A percentile compares a stretch with the other conserved stretches of the same genome.
phyloP scores from a whole-genome alignment of 306 rosid genomes.

The Morella rubra region DNA sequence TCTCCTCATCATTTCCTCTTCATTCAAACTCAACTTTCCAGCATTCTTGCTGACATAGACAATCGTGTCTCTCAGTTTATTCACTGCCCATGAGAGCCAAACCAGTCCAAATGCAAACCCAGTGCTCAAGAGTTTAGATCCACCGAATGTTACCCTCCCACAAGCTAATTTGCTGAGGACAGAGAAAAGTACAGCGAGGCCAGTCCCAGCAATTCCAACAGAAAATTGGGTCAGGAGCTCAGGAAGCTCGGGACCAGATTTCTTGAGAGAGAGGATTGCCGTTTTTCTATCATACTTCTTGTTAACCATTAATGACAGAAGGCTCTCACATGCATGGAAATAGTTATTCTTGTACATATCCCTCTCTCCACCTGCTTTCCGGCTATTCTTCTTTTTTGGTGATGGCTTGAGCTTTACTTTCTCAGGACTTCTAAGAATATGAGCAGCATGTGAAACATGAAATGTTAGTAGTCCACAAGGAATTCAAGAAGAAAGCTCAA shows the following conservation, averaged over 20 bases:
- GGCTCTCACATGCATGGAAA: slow-evolving; percentile 78
- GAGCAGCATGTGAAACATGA: slow-evolving; percentile 10
- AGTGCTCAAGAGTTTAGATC: slow-evolving; percentile 48
- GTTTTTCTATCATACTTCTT: slow-evolving; percentile 44
- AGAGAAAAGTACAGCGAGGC: slow-evolving; percentile 70
- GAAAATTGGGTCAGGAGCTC: slow-evolving; percentile 73
- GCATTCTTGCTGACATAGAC: slow-evolving; percentile 50
- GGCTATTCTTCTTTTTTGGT: slow-evolving; percentile 48
- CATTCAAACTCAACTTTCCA: slow-evolving; percentile 52
- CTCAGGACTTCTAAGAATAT: slow-evolving; percentile 59
- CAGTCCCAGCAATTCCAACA: slow-evolving; percentile 82
- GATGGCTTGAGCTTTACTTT: slow-evolving; percentile 58
- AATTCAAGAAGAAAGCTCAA: slow-evolving; percentile 8
- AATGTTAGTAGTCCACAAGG: slow-evolving; percentile 3
- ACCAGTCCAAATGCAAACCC: slow-evolving; percentile 76
- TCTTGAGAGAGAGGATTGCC: slow-evolving; percentile 56
- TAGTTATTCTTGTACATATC: slow-evolving; percentile 67
- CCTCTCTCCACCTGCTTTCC: slow-evolving; percentile 56
- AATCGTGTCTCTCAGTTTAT: slow-evolving; percentile 57
- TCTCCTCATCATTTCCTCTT: slow-evolving; percentile 55
- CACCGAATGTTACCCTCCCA: slow-evolving; percentile 56
- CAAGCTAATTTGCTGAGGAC: slow-evolving; percentile 52
- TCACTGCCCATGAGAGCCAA: slow-evolving; percentile 81
- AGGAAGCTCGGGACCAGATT: slow-evolving; percentile 73
- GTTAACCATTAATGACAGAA: slow-evolving; percentile 63